These are phyloP conservation scores for Hygrocybe punicea DNA, from an alignment of 768 basidiomycete species.

Conservation along the genomic window DNA sequence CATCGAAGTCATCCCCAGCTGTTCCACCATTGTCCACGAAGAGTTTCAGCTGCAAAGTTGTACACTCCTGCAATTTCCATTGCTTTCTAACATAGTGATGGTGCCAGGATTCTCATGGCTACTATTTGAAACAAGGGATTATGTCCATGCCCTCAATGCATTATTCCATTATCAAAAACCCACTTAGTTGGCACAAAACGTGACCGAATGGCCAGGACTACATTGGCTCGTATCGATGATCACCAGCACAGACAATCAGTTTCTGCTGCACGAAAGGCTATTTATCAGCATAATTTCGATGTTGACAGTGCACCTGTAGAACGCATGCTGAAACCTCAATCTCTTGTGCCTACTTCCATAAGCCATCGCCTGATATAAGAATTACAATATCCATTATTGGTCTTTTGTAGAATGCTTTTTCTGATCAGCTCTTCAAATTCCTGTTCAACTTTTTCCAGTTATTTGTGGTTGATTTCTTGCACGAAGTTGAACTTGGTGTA, in stretches of 20 bases:
- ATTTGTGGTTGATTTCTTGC: constrained; percentile 25
- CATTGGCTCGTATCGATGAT: not conserved
- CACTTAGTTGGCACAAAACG: constrained; percentile 21
- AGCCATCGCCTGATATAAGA: not conserved
- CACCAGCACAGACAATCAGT: too few species aligned
- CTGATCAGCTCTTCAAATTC: not conserved
- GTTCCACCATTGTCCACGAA: too few species aligned
- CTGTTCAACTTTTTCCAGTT: constrained; percentile 19
- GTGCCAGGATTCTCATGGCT: constrained; percentile 17
- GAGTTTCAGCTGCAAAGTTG: too few species aligned
- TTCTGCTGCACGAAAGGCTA: constrained; percentile 3
- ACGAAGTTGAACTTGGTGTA: constrained; percentile 30
- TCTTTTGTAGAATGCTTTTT: not conserved
- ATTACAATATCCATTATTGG: not conserved
- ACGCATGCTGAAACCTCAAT: not conserved
- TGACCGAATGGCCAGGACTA: not conserved
- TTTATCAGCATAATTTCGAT: not conserved
- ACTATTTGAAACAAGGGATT: constrained; percentile 15
- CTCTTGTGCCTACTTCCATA: not conserved
- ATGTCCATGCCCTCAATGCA: constrained; percentile 27
- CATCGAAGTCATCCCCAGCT: too few species aligned
- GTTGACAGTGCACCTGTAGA: constrained; percentile 3
- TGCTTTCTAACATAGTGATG: constrained; percentile 16
- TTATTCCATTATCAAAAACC: constrained; percentile 18
- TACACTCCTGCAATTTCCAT: not conserved